phyloP scores from a whole-genome alignment of 2,329 filamentous ascomycete genomes.

The Cordyceps cicadae region DNA sequence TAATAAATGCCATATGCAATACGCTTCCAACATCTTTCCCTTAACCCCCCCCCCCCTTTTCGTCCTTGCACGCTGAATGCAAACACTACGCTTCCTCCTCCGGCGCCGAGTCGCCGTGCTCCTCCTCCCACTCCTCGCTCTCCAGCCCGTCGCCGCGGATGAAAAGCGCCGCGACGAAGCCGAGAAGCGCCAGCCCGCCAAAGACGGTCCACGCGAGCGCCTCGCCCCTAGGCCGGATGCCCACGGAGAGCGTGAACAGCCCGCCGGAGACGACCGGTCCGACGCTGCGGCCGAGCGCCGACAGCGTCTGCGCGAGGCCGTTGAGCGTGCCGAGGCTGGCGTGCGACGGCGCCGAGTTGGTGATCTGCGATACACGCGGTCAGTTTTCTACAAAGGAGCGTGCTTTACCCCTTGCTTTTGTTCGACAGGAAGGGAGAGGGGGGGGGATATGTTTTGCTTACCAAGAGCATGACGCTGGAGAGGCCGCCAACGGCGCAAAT shows the following conservation, averaged over 20 bases:
- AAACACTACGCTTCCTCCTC: constrained; percentile 1
- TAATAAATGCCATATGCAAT: not conserved
- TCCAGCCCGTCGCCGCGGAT: constrained; percentile 59
- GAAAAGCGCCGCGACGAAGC: constrained; percentile 70
- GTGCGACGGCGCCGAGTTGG: constrained; percentile 82
- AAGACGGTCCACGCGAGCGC: constrained; percentile 81
- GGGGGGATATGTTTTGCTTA: constrained; percentile 42
- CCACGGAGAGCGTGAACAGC: constrained; percentile 71
- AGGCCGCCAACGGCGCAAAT: constrained; percentile 82
- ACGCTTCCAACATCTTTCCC: not conserved
- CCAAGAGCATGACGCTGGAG: constrained; percentile 79
- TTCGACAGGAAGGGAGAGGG: no score
- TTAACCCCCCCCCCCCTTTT: not conserved
- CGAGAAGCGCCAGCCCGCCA: constrained; percentile 70
- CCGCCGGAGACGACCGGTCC: constrained; percentile 84
- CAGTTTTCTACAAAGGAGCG: not conserved
- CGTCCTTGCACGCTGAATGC: not conserved
- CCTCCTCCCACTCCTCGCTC: constrained; percentile 44
- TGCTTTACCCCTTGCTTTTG: not conserved
- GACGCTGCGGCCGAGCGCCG: constrained; percentile 77
- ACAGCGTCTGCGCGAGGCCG: constrained; percentile 87
- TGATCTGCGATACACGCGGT: constrained; percentile 53
- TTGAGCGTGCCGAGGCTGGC: constrained; percentile 84
- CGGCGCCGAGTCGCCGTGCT: not conserved
- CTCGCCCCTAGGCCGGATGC: constrained; percentile 72